phyloP scores from a whole-genome alignment of 768 basidiomycete genomes.

The Termitomyces sp. region DNA sequence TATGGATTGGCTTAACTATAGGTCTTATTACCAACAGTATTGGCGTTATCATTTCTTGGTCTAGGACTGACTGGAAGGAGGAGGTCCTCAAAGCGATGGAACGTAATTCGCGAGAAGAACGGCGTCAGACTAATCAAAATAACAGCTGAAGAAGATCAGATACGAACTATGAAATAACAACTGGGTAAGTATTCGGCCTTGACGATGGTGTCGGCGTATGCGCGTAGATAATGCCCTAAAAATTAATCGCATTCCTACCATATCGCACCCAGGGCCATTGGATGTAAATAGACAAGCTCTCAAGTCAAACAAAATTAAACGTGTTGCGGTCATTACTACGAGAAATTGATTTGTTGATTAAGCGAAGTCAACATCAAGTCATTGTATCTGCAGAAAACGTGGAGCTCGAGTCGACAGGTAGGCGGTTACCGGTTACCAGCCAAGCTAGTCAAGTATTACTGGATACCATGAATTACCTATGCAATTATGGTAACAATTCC shows the following conservation, averaged over 20 bases:
- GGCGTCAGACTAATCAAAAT: not conserved
- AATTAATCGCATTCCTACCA: too few relatives aligned
- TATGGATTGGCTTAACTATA: conserved; percentile 7
- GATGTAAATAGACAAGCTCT: not conserved
- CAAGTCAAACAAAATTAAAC: not conserved
- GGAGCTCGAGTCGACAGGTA: not conserved
- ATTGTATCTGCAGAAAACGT: not conserved
- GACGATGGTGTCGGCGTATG: too few relatives aligned
- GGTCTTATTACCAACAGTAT: conserved; percentile 1
- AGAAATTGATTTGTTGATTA: not conserved
- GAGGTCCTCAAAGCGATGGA: conserved; percentile 6
- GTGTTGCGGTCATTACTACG: not conserved
- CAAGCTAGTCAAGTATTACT: too few relatives aligned
- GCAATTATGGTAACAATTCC: conserved; percentile 3
- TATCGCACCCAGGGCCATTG: not conserved
- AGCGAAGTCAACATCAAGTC: not conserved
- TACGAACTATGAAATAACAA: not conserved
- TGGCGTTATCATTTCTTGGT: not conserved
- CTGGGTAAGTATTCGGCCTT: too few relatives aligned
- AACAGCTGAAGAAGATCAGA: not conserved
- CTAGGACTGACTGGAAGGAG: conserved; percentile 4
- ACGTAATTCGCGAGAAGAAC: conserved; percentile 1
- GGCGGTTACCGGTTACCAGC: too few relatives aligned
- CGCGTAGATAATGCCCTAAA: too few relatives aligned
- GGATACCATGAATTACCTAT: not conserved